These are phyloP conservation scores for Tieghemiomyces parasiticus DNA, from an alignment of 192 early-diverging fungal species.

Conservation along the genomic window DNA sequence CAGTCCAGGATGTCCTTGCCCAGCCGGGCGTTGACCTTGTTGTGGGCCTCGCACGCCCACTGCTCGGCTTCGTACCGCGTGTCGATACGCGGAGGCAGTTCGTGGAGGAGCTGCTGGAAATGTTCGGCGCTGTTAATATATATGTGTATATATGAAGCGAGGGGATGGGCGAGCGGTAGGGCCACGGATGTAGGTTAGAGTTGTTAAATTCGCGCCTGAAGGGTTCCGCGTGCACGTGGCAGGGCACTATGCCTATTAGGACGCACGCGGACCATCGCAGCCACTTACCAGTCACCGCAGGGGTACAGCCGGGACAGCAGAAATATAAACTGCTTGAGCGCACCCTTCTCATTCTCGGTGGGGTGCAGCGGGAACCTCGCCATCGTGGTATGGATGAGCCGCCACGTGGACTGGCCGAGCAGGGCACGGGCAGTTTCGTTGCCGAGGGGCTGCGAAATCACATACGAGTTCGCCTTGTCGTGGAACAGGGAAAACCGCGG, in stretches of 20 bases:
- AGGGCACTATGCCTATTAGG: too few species aligned
- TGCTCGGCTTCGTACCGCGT: conserved; percentile 54
- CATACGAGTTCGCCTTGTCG: conserved; percentile 22
- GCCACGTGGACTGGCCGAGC: conserved; percentile 81
- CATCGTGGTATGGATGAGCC: conserved; percentile 85
- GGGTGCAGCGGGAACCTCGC: conserved; percentile 74
- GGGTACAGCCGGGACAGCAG: conserved; percentile 81
- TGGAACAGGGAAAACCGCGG: conserved; percentile 16
- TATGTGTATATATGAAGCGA: too few species aligned
- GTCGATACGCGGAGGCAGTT: conserved; percentile 66
- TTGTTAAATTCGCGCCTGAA: too few species aligned
- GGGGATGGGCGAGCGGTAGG: too few species aligned
- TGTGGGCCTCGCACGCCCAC: conserved; percentile 84
- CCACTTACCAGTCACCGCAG: conserved; percentile 78
- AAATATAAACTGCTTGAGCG: conserved; percentile 65
- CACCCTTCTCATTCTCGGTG: conserved; percentile 50
- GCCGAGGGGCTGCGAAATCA: conserved; percentile 52
- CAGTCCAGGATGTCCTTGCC: conserved; percentile 76
- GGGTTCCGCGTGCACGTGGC: too few species aligned
- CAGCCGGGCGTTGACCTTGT: conserved; percentile 78
- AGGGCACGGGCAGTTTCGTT: conserved; percentile 65
- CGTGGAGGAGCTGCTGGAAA: conserved; percentile 59
- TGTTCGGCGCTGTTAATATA: conserved; percentile 56
- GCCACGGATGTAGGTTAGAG: too few species aligned
- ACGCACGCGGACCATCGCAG: too few species aligned